A percentile compares a stretch with the other conserved stretches of the same genome.
Conservation (phyloP, 306 rosid genomes). For the Hippophae gyantsensis region DNA sequence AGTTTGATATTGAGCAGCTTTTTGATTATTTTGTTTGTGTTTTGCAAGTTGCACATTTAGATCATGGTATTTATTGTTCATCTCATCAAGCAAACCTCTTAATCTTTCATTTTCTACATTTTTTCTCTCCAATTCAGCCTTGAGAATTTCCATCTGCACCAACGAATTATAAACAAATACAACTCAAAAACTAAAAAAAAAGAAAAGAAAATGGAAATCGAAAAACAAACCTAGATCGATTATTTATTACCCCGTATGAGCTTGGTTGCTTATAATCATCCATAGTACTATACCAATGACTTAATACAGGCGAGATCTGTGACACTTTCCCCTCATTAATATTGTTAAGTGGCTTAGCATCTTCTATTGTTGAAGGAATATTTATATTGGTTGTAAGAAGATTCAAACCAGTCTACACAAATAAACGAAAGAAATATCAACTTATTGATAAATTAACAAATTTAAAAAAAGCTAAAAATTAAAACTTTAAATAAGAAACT, state of each 20-base stretch:
- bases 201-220: background rate
- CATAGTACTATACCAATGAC: no score
- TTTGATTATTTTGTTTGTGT: constrained; percentile 12
- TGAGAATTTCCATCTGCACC: constrained; percentile 22
- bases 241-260: background rate
- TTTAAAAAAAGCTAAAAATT: background rate
- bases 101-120: constrained; percentile 35
- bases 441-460: background rate
- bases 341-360: constrained; percentile 16
- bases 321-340: constrained; percentile 2
- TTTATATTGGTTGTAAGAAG: constrained; percentile 28
- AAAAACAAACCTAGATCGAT: background rate
- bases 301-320: no score
- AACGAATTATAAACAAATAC: background rate
- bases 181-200: background rate
- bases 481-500: background rate
- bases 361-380: constrained; percentile 17
- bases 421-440: background rate
- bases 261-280: constrained; percentile 3
- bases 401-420: constrained; percentile 37
- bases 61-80: constrained; percentile 28
- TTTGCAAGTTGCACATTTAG: constrained; percentile 26
- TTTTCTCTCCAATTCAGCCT: constrained; percentile 34
- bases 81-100: constrained; percentile 28
- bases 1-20: background rate